These are phyloP conservation scores for Ophiobolus disseminans DNA, from an alignment of 2,329 filamentous ascomycete species.

Conservation along the genomic window DNA sequence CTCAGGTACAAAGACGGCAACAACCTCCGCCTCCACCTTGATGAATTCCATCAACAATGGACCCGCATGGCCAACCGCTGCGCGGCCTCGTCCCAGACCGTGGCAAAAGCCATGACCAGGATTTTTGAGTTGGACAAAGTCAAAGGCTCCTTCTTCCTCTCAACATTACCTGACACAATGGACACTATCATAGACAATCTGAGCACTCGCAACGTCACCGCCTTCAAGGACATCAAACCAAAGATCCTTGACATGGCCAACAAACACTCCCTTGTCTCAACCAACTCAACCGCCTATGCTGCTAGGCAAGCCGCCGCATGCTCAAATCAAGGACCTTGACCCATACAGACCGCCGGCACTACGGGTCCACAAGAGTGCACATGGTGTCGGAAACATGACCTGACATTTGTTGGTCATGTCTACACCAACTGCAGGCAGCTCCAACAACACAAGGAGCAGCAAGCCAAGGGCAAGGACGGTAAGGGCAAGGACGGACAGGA, in stretches of 20 bases:
- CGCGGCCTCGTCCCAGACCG: background rate
- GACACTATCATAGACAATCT: constrained; percentile 16
- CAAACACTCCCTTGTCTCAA: constrained; percentile 7
- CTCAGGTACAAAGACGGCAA: constrained; percentile 2
- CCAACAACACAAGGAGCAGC: constrained; percentile 5
- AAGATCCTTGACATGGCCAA: constrained; percentile 15
- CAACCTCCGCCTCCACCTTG: constrained; percentile 4
- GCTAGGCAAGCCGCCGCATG: background rate
- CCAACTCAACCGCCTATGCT: constrained; percentile 6
- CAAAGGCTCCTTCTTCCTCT: constrained; percentile 19
- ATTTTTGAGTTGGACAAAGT: constrained; percentile 16
- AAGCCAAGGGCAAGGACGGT: background rate
- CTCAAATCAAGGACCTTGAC: background rate
- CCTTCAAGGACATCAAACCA: constrained; percentile 4
- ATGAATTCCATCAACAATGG: constrained; percentile 9
- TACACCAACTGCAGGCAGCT: constrained; percentile 12
- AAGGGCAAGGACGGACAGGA: too few species aligned
- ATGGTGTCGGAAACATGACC: constrained; percentile 10
- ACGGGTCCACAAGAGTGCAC: constrained; percentile 1
- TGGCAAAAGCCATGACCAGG: constrained; percentile 8
- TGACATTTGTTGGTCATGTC: constrained; percentile 6
- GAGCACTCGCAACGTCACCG: background rate
- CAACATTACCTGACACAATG: constrained; percentile 15
- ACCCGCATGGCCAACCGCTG: constrained; percentile 3
- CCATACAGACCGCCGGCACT: too few species aligned